Percentiles rank a stretch among this genome's conserved stretches.
Evolutionary conservation across 768 basidiomycete genomes (phyloP).

Genomic region (Plicaturopsis crispa): DNA sequence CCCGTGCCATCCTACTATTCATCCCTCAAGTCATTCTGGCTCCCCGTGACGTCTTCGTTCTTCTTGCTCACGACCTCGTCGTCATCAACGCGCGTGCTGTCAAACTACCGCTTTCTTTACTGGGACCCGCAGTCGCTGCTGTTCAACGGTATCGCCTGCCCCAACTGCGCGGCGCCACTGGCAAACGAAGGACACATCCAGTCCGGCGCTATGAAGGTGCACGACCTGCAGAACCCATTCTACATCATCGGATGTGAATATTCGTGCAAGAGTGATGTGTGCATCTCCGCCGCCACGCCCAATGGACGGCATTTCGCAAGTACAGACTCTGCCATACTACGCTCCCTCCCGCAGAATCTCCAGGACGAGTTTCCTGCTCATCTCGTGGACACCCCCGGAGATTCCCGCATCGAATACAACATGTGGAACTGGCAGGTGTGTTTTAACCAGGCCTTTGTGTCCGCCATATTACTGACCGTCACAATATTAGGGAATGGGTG

Average conservation of each 20-base stretch:
- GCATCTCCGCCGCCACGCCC: constrained; percentile 30
- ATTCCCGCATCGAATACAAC: constrained; percentile 48
- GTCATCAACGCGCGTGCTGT: constrained; percentile 57
- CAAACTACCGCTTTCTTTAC: constrained; percentile 75
- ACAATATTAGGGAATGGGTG: constrained; percentile 68
- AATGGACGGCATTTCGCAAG: constrained; percentile 65
- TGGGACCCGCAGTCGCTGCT: constrained; percentile 83
- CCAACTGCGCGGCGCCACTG: constrained; percentile 52
- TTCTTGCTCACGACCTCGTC: constrained; percentile 72
- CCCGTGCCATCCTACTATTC: constrained; percentile 68
- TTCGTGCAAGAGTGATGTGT: constrained; percentile 46
- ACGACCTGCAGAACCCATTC: constrained; percentile 74
- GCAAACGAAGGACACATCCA: constrained; percentile 65
- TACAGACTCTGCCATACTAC: constrained; percentile 65
- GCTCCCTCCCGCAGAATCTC: constrained; percentile 58
- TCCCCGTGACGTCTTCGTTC: constrained; percentile 71
- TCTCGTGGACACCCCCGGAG: constrained; percentile 47
- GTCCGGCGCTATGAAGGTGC: constrained; percentile 69
- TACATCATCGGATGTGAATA: constrained; percentile 85
- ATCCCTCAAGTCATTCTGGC: constrained; percentile 77
- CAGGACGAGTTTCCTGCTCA: constrained; percentile 70
- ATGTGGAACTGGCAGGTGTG: constrained; percentile 80
- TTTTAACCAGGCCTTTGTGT: too few species aligned
- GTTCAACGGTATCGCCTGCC: constrained; percentile 76
- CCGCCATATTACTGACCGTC: too few species aligned